phyloP scores from a whole-genome alignment of 768 basidiomycete species.

The Hemileccinum impolitum region DNA sequence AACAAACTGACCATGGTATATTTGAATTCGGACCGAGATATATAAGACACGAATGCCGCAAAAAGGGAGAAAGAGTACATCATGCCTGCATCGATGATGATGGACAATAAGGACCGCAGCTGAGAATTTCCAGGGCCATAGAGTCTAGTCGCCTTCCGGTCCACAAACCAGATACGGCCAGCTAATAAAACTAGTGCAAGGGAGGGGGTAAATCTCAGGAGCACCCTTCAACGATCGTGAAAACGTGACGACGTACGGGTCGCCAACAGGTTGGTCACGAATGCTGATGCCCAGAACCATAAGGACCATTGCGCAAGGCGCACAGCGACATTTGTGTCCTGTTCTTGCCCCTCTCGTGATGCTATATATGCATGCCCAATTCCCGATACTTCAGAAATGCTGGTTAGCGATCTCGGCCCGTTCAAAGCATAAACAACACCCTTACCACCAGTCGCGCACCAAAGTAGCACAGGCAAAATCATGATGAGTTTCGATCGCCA shows the following conservation, averaged over 20 bases:
- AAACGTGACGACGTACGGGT: slow-evolving; percentile 24
- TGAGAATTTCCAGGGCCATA: slow-evolving; percentile 3
- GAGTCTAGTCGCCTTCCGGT: slow-evolving; percentile 18
- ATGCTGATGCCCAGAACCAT: slow-evolving; percentile 32
- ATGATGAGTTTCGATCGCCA: slow-evolving; percentile 30
- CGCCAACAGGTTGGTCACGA: slow-evolving; percentile 32
- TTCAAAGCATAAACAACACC: background rate
- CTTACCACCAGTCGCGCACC: slow-evolving; percentile 27
- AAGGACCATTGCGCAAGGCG: slow-evolving; percentile 24
- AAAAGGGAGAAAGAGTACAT: slow-evolving; percentile 37
- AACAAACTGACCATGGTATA: slow-evolving; percentile 32
- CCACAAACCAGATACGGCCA: slow-evolving; percentile 31
- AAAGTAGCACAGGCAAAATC: slow-evolving; percentile 28
- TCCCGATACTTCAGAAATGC: slow-evolving; percentile 15
- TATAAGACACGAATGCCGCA: slow-evolving; percentile 31
- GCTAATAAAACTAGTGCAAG: slow-evolving; percentile 23
- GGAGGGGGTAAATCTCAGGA: background rate
- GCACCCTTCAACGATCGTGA: background rate
- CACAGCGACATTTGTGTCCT: slow-evolving; percentile 26
- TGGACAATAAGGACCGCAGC: slow-evolving; percentile 18
- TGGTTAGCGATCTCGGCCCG: background rate
- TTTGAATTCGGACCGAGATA: slow-evolving; percentile 25
- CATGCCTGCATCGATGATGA: slow-evolving; percentile 36
- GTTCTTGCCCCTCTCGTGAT: background rate
- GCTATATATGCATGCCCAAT: slow-evolving; percentile 16